These are phyloP conservation scores for Tirmania nivea DNA, from an alignment of 495 filamentous ascomycete species.

Conservation along the genomic window DNA sequence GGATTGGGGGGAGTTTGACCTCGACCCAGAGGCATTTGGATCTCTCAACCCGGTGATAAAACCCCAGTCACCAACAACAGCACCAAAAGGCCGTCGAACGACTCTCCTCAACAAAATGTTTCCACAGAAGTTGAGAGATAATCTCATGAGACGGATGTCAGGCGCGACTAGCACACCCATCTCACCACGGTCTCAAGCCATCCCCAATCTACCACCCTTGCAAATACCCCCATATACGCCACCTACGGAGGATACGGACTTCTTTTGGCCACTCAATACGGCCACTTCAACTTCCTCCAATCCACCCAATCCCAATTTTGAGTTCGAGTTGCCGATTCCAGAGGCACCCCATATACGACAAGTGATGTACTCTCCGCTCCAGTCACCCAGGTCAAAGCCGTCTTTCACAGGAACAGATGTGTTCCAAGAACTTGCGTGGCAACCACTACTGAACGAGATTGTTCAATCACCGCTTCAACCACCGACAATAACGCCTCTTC, in stretches of 20 bases:
- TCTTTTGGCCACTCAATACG: neutral
- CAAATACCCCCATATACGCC: neutral
- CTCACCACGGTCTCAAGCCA: neutral
- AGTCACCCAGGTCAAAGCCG: constrained; percentile 11
- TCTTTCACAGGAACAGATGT: constrained; percentile 10
- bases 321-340: neutral
- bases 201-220: neutral
- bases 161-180: neutral
- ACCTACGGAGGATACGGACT: neutral
- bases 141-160: neutral
- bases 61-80: neutral
- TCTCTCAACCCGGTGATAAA: neutral
- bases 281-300: neutral
- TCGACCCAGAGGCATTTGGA: neutral
- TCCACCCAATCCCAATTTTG: neutral
- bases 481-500: constrained; percentile 17
- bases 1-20: neutral
- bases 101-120: neutral
- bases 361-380: constrained; percentile 7
- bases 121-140: neutral
- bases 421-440: constrained; percentile 13
- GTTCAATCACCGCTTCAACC: constrained; percentile 16
- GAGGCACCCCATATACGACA: neutral
- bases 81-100: neutral
- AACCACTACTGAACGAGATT: constrained; percentile 7